A percentile compares a stretch with the other conserved stretches of the same genome.
Evolutionary conservation across 768 basidiomycete species (phyloP).

Genomic region (Fomitopsis pulvina): DNA sequence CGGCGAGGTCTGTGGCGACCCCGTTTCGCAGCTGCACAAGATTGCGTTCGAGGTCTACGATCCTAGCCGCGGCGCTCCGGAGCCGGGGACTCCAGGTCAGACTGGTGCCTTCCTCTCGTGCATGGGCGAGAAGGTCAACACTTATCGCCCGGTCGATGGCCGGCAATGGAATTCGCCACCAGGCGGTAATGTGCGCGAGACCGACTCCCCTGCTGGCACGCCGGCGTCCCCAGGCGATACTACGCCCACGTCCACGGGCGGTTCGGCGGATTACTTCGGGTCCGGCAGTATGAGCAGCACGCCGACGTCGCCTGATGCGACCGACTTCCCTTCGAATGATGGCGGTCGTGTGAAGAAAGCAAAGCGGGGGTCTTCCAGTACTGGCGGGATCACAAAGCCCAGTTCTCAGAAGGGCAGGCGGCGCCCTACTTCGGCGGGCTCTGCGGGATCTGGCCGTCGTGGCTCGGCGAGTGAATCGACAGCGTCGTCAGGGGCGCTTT

Average conservation of each 20-base stretch:
- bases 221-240: conserved; percentile 70
- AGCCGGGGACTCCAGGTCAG: conserved; percentile 69
- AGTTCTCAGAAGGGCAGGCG: conserved; percentile 54
- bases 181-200: conserved; percentile 26
- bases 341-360: conserved; percentile 79
- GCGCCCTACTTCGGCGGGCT: conserved; percentile 65
- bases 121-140: conserved; percentile 92
- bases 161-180: conserved; percentile 56
- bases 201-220: conserved; percentile 37
- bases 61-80: conserved; percentile 56
- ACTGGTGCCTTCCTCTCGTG: conserved; percentile 84
- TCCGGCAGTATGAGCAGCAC: conserved; percentile 48
- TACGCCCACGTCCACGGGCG: conserved; percentile 35
- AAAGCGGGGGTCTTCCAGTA: conserved; percentile 72
- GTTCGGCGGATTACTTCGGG: conserved; percentile 60
- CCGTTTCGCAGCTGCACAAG: conserved; percentile 94
- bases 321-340: conserved; percentile 72
- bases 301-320: conserved; percentile 59
- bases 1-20: conserved; percentile 88
- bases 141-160: conserved; percentile 78
- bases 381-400: conserved; percentile 49
- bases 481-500: conserved; percentile 72
- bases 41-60: conserved; percentile 92
- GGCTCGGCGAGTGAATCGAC: conserved; percentile 61
- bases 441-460: conserved; percentile 48